phyloP scores from a whole-genome alignment of 768 basidiomycete genomes.

The Phlebiopsis gigantea region DNA sequence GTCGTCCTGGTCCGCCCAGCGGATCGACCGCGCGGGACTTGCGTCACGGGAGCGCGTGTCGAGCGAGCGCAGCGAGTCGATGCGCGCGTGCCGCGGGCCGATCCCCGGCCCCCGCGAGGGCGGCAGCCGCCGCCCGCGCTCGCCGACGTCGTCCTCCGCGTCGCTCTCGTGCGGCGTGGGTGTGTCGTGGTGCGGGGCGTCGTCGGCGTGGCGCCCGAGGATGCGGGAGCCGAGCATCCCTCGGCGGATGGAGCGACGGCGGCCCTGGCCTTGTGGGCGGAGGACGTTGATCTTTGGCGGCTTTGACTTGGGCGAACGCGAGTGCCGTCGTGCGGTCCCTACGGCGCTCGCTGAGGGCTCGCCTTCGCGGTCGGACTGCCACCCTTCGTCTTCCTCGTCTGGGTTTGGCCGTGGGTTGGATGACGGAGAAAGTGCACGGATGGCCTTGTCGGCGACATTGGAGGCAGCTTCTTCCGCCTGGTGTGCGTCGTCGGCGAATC shows the following conservation, averaged over 20 bases:
- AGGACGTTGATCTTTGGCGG: constrained; percentile 14
- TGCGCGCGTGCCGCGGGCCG: constrained; percentile 23
- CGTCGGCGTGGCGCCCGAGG: neutral
- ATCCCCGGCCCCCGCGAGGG: constrained; percentile 11
- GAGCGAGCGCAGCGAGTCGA: constrained; percentile 26
- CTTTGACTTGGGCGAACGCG: constrained; percentile 19
- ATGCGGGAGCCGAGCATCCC: constrained; percentile 14
- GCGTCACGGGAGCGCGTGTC: constrained; percentile 27
- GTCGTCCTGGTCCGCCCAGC: constrained; percentile 37
- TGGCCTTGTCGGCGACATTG: constrained; percentile 11
- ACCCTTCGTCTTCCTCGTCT: constrained; percentile 56
- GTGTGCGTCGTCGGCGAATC: constrained; percentile 16
- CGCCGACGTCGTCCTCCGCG: constrained; percentile 18
- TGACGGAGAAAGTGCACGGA: constrained; percentile 13
- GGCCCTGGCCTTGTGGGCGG: constrained; percentile 10
- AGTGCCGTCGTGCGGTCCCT: constrained; percentile 7
- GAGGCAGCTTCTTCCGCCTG: constrained; percentile 11
- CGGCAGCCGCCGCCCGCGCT: neutral
- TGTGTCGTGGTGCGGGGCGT: neutral
- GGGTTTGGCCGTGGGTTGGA: constrained; percentile 13
- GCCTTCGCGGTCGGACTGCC: constrained; percentile 53
- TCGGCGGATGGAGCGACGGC: constrained; percentile 14
- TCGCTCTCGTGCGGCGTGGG: neutral
- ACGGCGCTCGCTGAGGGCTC: constrained; percentile 13
- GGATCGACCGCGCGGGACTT: constrained; percentile 44